These are phyloP conservation scores for Jaltomata sinuosa DNA, from an alignment of 257 asterid species.

Conservation along the genomic window DNA sequence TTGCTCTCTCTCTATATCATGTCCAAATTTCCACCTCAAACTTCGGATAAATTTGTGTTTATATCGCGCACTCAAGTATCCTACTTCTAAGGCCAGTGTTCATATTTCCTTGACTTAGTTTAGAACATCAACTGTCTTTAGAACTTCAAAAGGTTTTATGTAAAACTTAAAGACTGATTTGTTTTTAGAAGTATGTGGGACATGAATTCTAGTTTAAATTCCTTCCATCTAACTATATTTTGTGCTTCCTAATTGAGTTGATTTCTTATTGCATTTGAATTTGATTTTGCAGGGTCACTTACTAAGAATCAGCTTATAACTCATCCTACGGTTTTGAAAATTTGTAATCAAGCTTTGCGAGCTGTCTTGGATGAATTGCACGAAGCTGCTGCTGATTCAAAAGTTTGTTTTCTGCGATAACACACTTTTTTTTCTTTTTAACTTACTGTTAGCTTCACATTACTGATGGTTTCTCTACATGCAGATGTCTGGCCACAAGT, in stretches of 20 bases:
- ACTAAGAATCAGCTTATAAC: slow-evolving; percentile 83
- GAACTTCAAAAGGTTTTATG: neutral
- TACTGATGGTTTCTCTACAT: slow-evolving; percentile 11
- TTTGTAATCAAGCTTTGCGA: slow-evolving; percentile 39
- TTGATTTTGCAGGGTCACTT: slow-evolving; percentile 54
- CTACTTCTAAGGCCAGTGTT: neutral
- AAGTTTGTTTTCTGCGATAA: slow-evolving; percentile 28
- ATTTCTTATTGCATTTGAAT: neutral
- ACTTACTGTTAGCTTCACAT: neutral
- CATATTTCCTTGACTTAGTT: neutral
- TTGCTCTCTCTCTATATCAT: too few species aligned
- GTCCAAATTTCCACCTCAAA: neutral
- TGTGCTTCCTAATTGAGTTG: neutral
- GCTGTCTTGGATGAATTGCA: slow-evolving; percentile 88
- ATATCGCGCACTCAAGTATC: neutral
- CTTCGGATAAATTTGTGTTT: neutral
- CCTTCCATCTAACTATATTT: neutral
- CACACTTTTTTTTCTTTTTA: neutral
- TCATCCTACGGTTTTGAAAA: slow-evolving; percentile 68
- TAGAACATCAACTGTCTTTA: neutral
- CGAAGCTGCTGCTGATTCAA: slow-evolving; percentile 64
- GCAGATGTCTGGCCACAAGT: slow-evolving; percentile 85
- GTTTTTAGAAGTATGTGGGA: neutral
- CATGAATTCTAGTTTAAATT: neutral
- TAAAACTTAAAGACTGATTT: neutral